phyloP scores from a whole-genome alignment of 257 asterid genomes.

The Salvia rosmarinus region DNA sequence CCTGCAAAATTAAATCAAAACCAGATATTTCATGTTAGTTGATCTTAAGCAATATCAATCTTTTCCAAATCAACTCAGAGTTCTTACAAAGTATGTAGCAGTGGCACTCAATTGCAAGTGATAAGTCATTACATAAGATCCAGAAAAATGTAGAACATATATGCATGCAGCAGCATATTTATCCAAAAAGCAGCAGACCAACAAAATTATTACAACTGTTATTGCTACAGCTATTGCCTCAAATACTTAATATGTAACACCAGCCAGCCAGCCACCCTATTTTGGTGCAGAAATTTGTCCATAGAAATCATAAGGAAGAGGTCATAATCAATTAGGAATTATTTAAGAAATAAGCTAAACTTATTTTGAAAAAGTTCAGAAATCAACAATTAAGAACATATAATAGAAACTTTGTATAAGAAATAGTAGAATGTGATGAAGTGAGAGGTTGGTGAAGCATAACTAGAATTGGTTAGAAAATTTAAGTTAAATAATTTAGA shows the following conservation, averaged over 20 bases:
- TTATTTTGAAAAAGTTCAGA: no score
- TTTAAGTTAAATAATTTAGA: no score
- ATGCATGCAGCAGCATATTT: conserved; percentile 2
- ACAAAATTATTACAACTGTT: neutral
- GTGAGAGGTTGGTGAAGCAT: no score
- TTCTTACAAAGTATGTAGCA: neutral
- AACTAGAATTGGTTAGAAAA: no score
- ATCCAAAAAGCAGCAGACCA: conserved; percentile 2
- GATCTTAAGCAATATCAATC: neutral
- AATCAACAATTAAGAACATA: no score
- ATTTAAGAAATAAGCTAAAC: no score
- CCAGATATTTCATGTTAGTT: neutral
- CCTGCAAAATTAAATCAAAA: conserved; percentile 29
- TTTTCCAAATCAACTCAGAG: neutral
- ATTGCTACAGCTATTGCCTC: neutral
- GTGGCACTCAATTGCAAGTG: neutral
- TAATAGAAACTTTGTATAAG: no score
- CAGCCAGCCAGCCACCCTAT: neutral
- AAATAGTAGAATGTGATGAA: no score
- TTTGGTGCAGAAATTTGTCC: neutral
- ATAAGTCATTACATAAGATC: neutral
- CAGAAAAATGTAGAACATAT: conserved; percentile 9
- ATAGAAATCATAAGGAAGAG: neutral
- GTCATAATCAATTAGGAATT: no score
- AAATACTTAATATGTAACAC: neutral